These are phyloP conservation scores for Neurospora sp. DNA, from an alignment of 2,329 filamentous ascomycete genomes.

Conservation along the genomic window DNA sequence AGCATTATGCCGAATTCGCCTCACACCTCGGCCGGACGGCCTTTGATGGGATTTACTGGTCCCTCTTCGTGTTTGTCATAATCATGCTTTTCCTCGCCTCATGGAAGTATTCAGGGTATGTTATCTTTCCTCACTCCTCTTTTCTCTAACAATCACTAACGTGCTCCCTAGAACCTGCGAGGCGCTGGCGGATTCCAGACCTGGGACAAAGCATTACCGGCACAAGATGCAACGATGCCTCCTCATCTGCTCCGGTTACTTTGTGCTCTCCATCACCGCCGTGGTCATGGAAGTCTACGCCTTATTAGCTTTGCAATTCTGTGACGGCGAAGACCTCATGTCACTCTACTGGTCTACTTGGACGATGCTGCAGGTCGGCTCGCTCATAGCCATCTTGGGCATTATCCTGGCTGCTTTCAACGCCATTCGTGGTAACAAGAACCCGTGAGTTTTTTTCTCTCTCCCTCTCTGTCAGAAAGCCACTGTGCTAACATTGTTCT, in stretches of 20 bases:
- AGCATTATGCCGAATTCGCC: slow-evolving; percentile 31
- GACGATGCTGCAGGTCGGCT: slow-evolving; percentile 50
- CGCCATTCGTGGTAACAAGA: slow-evolving; percentile 36
- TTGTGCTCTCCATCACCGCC: slow-evolving; percentile 32
- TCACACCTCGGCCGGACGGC: slow-evolving; percentile 23
- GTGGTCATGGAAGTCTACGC: slow-evolving; percentile 46
- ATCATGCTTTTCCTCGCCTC: slow-evolving; percentile 28
- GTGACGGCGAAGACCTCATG: slow-evolving; percentile 51
- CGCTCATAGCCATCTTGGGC: slow-evolving; percentile 47
- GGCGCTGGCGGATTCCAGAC: slow-evolving; percentile 7
- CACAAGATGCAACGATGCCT: slow-evolving; percentile 31
- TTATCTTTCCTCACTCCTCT: not conserved
- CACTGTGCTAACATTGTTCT: not conserved
- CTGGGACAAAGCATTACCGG: slow-evolving; percentile 25
- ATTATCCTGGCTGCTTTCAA: slow-evolving; percentile 45
- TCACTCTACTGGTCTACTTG: slow-evolving; percentile 52
- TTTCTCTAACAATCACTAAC: not conserved
- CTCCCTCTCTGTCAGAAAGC: not conserved
- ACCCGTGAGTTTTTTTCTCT: slow-evolving; percentile 34
- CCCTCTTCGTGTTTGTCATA: slow-evolving; percentile 29
- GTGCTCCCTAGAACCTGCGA: slow-evolving; percentile 25
- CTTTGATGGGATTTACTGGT: slow-evolving; percentile 32
- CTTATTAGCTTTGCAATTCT: slow-evolving; percentile 46
- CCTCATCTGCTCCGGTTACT: slow-evolving; percentile 32
- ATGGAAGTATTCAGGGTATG: slow-evolving; percentile 26